A percentile compares a stretch with the other conserved stretches of the same genome.
Conservation (phyloP, 176 grass and related monocot genomes). For the Avena eriantha region DNA sequence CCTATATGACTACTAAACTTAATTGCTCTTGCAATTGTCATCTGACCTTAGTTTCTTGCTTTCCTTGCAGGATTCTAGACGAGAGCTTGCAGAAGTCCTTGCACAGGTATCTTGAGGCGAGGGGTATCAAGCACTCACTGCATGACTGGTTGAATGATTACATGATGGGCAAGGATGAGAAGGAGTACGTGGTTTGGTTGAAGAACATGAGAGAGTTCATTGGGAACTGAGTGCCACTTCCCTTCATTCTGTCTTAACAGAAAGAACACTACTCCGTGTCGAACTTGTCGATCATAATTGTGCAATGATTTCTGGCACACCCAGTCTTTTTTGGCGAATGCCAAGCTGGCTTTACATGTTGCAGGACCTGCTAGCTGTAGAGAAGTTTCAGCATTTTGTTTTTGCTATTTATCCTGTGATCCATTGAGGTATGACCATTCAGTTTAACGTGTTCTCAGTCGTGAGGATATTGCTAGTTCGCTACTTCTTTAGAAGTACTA, state of each 20-base stretch:
- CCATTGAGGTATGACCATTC: not conserved
- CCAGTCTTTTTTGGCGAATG: not conserved
- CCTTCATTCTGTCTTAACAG: not conserved
- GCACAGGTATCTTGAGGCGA: conserved; percentile 76
- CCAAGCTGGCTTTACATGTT: not conserved
- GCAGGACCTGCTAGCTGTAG: conserved; percentile 5
- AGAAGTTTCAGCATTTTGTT: not conserved
- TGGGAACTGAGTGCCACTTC: conserved; percentile 43
- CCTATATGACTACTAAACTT: not conserved
- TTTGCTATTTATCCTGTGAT: not conserved
- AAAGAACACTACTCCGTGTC: not conserved
- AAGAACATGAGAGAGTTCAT: conserved; percentile 92
- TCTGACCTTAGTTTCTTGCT: conserved; percentile 6
- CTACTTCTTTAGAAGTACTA: not conserved
- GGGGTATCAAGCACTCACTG: conserved; percentile 71
- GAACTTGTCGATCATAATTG: conserved; percentile 29
- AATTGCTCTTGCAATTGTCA: not conserved
- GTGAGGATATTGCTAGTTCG: not conserved
- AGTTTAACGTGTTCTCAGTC: not conserved
- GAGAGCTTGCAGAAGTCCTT: conserved; percentile 80
- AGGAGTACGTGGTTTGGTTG: conserved; percentile 81
- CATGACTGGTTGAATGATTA: conserved; percentile 75
- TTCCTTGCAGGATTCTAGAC: conserved; percentile 68
- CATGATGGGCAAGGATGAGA: conserved; percentile 93
- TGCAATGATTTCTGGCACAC: not conserved